Evolutionary conservation across 1,139 yeast species (phyloP).

Genomic region (Lodderomyces orthopsilosis): DNA sequence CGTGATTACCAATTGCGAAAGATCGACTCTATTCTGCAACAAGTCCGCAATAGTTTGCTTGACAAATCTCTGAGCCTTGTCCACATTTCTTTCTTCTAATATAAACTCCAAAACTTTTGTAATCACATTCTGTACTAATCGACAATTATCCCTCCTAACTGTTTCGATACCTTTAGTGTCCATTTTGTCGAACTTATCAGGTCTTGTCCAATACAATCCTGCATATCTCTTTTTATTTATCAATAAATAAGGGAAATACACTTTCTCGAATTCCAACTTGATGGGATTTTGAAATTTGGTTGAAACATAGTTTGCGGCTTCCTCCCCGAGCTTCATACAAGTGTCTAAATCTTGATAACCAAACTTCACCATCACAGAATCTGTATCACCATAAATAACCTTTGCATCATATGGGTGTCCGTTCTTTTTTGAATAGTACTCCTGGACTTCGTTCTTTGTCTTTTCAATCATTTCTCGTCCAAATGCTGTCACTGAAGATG

Average conservation of each 20-base stretch:
- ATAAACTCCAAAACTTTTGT: slow-evolving; percentile 86
- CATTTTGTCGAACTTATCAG: slow-evolving; percentile 90
- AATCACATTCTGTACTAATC: slow-evolving; percentile 90
- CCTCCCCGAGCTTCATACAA: slow-evolving; percentile 90
- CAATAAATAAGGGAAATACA: slow-evolving; percentile 88
- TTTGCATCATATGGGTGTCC: slow-evolving; percentile 82
- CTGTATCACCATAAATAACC: slow-evolving; percentile 98
- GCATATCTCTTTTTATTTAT: slow-evolving; percentile 97
- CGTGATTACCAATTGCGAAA: slow-evolving; percentile 91
- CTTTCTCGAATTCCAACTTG: slow-evolving; percentile 94
- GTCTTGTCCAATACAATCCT: slow-evolving; percentile 92
- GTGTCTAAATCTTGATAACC: slow-evolving; percentile 79
- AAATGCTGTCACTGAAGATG: slow-evolving; percentile 92
- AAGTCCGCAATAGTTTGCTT: slow-evolving; percentile 87
- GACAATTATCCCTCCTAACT: slow-evolving; percentile 95
- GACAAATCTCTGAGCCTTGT: slow-evolving; percentile 80
- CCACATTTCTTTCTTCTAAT: slow-evolving; percentile 86
- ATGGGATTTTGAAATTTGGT: slow-evolving; percentile 79
- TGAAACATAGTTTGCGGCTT: slow-evolving; percentile 89
- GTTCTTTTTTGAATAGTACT: slow-evolving; percentile 69
- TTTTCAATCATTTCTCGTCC: slow-evolving; percentile 97
- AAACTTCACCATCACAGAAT: slow-evolving; percentile 98
- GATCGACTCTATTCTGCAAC: slow-evolving; percentile 85
- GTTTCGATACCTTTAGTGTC: slow-evolving; percentile 99
- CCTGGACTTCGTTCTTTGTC: slow-evolving; percentile 84